Conservation (phyloP, 2,329 filamentous ascomycete species). For the Blastomyces percursus region DNA sequence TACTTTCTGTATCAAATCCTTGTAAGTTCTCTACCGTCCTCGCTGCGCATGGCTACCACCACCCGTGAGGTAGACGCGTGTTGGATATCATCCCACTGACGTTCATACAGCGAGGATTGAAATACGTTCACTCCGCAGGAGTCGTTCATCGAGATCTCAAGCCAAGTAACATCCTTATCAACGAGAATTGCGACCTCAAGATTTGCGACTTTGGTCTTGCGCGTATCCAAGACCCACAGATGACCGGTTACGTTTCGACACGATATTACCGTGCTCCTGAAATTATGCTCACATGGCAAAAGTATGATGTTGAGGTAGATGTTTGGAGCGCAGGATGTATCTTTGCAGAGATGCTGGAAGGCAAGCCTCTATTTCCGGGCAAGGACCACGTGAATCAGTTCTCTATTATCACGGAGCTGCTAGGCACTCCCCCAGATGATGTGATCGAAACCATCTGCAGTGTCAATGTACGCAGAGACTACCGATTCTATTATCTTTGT, state of each 20-base stretch:
- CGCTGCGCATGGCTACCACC: not conserved
- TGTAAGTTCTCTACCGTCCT: conserved; percentile 44
- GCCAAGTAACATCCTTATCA: conserved; percentile 97
- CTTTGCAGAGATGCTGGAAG: conserved; percentile 43
- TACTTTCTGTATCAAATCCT: conserved; percentile 99
- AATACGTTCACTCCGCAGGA: conserved; percentile 97
- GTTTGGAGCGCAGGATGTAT: conserved; percentile 63
- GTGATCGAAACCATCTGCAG: conserved; percentile 98
- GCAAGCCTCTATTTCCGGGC: conserved; percentile 94
- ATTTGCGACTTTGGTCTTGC: conserved; percentile 98
- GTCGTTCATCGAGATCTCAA: conserved; percentile 97
- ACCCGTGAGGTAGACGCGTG: not conserved
- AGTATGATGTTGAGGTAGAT: conserved; percentile 98
- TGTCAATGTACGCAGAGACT: conserved; percentile 63
- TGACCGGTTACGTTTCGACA: conserved; percentile 98
- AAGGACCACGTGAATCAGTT: conserved; percentile 99
- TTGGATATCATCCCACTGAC: conserved; percentile 1
- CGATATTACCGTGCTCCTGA: conserved; percentile 97
- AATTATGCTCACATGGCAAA: conserved; percentile 99
- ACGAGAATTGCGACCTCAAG: conserved; percentile 98
- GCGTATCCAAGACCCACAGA: conserved; percentile 96
- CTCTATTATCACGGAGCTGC: conserved; percentile 95
- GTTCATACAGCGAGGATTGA: conserved; percentile 67
- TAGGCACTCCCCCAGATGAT: conserved; percentile 94
- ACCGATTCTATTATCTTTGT: not conserved